Evolutionary conservation across 2,329 filamentous ascomycete genomes (phyloP), one percentile per base, ranked within the genome.

Genomic region (Coniochaeta sp.): DNA sequence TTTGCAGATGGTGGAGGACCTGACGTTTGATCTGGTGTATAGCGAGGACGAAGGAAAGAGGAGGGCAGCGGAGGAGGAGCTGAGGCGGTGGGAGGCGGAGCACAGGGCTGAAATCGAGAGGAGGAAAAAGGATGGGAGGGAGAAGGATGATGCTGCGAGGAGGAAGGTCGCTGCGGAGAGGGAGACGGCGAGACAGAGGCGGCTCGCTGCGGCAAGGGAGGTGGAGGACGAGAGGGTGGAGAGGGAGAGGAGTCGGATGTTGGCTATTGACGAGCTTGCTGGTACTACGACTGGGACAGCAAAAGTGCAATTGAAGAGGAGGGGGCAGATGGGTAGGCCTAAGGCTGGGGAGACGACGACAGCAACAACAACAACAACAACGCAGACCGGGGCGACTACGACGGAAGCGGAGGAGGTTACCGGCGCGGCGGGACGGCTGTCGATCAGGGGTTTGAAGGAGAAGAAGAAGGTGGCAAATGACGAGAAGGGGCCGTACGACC

Each of bases 1-100:
- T 71, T 82, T 99, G 12, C 90, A 97, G 69, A 85, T 89, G 63
- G 89, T 96, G 33, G 94, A 99, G 73, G 83, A 87, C 58, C 81
- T 96, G 55, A 91, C 91, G 1, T 91, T 91, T 71, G 92, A 96
- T 64, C 77, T 99, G 9, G 86, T 96, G 50, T 48, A 8, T 10
- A 78, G 83, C 57, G 83, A 85, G 38, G 77, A 74, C 40, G 83
- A 91, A 53, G 77, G 85, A 1, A 81, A 83, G 10, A 59, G 62
- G 20, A 54, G 54, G 32, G 55, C 57, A n/a, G 67, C 67, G 47
- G 74, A 76, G 62, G 66, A 68, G 53, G 65, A 64, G 51, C 77
- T 91, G n/a, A 70, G 76, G 49, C 72, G 79, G 55, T 96, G 91
- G 72, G 84, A 90, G 62, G 79, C 84, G 45, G 79, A 83, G 52